Conservation (phyloP, 805 yeast species). For the Ogataea nitratoaversa region DNA sequence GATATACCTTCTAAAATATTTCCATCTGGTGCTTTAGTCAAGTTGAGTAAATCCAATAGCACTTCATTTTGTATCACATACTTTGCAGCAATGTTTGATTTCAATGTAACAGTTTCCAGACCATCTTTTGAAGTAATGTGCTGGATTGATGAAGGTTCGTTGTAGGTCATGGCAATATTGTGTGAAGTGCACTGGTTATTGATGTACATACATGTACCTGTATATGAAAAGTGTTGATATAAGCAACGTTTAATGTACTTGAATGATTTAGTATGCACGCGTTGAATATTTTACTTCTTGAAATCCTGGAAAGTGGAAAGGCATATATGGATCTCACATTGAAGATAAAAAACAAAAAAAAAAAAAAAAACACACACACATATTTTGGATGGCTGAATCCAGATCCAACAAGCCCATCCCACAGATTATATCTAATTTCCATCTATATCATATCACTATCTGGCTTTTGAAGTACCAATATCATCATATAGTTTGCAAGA, state of each 20-base stretch:
- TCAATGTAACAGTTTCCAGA: conserved; percentile 26
- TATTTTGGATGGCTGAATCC: too few species aligned
- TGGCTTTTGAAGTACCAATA: too few species aligned
- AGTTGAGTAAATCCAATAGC: conserved; percentile 19
- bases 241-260: too few species aligned
- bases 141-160: conserved; percentile 24
- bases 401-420: too few species aligned
- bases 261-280: too few species aligned
- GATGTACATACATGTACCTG: background rate
- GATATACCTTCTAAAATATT: conserved; percentile 14
- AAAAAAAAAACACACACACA: too few species aligned
- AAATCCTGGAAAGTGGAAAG: too few species aligned
- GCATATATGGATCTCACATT: too few species aligned
- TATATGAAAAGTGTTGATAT: background rate
- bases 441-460: too few species aligned
- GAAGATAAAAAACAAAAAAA: too few species aligned
- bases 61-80: conserved; percentile 31
- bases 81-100: conserved; percentile 32
- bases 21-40: conserved; percentile 6
- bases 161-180: conserved; percentile 11
- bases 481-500: background rate
- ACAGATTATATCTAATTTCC: too few species aligned
- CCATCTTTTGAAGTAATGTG: conserved; percentile 22
- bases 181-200: background rate
- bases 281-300: too few species aligned